Evolutionary conservation across 1,139 yeast species (phyloP).

Genomic region (Saccharomycopsis hybrid): DNA sequence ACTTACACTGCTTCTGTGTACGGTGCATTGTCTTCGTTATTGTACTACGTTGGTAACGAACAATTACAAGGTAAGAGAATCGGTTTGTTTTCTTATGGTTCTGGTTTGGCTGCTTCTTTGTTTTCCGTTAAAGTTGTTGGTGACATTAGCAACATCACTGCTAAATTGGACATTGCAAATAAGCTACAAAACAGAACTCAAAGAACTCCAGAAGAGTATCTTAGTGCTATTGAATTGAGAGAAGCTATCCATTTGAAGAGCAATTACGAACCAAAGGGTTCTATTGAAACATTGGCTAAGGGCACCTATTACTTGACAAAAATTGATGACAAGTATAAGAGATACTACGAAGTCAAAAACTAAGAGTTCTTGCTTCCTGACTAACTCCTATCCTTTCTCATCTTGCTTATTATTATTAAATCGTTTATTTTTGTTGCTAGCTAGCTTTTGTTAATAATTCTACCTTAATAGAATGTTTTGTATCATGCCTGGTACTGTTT

Average conservation of each 20-base stretch:
- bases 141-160: constrained; percentile 65
- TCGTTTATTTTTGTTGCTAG: too few species aligned
- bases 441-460: too few species aligned
- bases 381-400: too few species aligned
- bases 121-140: constrained; percentile 76
- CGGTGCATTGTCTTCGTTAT: constrained; percentile 77
- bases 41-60: constrained; percentile 69
- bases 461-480: too few species aligned
- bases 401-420: too few species aligned
- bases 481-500: too few species aligned
- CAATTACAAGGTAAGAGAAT: constrained; percentile 76
- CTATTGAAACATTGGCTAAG: constrained; percentile 56
- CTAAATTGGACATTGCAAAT: constrained; percentile 60
- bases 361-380: too few species aligned
- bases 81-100: constrained; percentile 94
- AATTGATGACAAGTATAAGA: constrained; percentile 85
- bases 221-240: constrained; percentile 75
- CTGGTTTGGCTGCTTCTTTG: constrained; percentile 92
- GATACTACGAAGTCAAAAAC: constrained; percentile 59
- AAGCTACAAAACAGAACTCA: constrained; percentile 62
- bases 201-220: constrained; percentile 74
- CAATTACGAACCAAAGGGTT: constrained; percentile 71
- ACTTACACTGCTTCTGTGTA: constrained; percentile 96
- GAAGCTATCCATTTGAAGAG: constrained; percentile 81
- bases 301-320: constrained; percentile 84